Conservation (phyloP, 2,329 filamentous ascomycete species). For the Penicillium fuscoglaucum region DNA sequence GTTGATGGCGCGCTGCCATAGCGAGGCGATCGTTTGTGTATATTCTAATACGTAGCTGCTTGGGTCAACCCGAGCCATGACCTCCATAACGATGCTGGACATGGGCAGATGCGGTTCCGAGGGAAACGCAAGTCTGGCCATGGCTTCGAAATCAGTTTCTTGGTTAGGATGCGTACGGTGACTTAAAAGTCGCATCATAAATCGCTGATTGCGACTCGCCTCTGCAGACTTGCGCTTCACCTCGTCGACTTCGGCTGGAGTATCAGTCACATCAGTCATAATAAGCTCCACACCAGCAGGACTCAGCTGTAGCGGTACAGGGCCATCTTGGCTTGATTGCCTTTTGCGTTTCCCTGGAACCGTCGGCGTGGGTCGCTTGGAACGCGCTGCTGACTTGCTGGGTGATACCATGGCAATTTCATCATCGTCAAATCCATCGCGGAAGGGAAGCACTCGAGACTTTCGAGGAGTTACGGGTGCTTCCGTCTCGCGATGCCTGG, state of each 20-base stretch:
- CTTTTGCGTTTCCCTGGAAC: slow-evolving; percentile 61
- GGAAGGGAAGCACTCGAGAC: slow-evolving; percentile 49
- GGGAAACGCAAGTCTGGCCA: slow-evolving; percentile 55
- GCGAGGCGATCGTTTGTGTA: slow-evolving; percentile 50
- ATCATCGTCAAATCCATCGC: slow-evolving; percentile 65
- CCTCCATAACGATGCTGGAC: slow-evolving; percentile 57
- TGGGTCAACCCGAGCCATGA: slow-evolving; percentile 45
- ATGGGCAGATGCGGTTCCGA: slow-evolving; percentile 51
- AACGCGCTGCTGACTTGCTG: slow-evolving; percentile 50
- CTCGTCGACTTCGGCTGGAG: slow-evolving; percentile 26
- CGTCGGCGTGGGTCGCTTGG: slow-evolving; percentile 56
- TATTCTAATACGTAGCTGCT: slow-evolving; percentile 52
- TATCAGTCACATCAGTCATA: slow-evolving; percentile 31
- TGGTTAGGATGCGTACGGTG: slow-evolving; percentile 52
- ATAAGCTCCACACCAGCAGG: slow-evolving; percentile 28
- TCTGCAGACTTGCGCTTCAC: slow-evolving; percentile 29
- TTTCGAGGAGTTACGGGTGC: slow-evolving; percentile 54
- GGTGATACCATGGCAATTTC: slow-evolving; percentile 59
- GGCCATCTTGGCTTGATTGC: slow-evolving; percentile 52
- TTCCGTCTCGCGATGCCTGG: slow-evolving; percentile 38
- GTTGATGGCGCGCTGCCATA: slow-evolving; percentile 59
- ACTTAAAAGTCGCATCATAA: slow-evolving; percentile 57
- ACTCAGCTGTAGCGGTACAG: slow-evolving; percentile 49
- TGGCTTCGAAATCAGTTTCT: slow-evolving; percentile 55
- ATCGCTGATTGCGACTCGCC: slow-evolving; percentile 32